A percentile compares a stretch with the other conserved stretches of the same genome.
These are phyloP conservation scores for Arctium lappa DNA, from an alignment of 129 eudicot species.

Conservation along the genomic window DNA sequence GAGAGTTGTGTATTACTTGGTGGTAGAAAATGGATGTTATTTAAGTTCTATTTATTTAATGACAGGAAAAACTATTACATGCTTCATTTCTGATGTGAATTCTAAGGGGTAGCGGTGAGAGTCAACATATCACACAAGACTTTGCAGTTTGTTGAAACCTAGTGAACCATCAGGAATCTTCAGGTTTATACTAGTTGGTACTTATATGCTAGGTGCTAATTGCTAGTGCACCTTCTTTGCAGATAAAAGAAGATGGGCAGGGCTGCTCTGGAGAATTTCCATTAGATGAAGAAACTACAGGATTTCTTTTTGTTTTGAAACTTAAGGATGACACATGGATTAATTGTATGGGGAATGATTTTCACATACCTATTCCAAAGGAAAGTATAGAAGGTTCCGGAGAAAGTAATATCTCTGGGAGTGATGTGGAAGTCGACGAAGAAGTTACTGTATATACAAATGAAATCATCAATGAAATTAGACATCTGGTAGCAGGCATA, in stretches of 20 bases:
- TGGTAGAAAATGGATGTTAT: too few species aligned
- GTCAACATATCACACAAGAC: background rate
- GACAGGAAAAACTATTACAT: too few species aligned
- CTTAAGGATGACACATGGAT: conserved; percentile 71
- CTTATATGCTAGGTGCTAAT: background rate
- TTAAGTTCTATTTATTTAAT: too few species aligned
- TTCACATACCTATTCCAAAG: conserved; percentile 58
- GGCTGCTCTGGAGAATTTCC: conserved; percentile 60
- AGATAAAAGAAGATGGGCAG: conserved; percentile 47
- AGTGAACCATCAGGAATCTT: background rate
- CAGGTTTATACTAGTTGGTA: background rate
- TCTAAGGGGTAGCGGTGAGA: too few species aligned
- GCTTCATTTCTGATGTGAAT: too few species aligned
- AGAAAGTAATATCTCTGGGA: conserved; percentile 13
- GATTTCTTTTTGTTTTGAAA: conserved; percentile 84
- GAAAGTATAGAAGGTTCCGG: conserved; percentile 19
- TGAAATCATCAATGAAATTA: conserved; percentile 77
- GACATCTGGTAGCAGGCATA: conserved; percentile 74
- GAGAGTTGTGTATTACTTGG: too few species aligned
- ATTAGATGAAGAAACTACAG: conserved; percentile 43
- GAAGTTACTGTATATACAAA: conserved; percentile 50
- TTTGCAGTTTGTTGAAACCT: background rate
- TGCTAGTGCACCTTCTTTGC: conserved; percentile 26
- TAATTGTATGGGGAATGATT: conserved; percentile 67
- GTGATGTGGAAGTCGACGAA: conserved; percentile 18